Evolutionary conservation across 2,329 filamentous ascomycete genomes (phyloP), one percentile per base, ranked within the genome.

Genomic region (Cryphonectria radicalis): DNA sequence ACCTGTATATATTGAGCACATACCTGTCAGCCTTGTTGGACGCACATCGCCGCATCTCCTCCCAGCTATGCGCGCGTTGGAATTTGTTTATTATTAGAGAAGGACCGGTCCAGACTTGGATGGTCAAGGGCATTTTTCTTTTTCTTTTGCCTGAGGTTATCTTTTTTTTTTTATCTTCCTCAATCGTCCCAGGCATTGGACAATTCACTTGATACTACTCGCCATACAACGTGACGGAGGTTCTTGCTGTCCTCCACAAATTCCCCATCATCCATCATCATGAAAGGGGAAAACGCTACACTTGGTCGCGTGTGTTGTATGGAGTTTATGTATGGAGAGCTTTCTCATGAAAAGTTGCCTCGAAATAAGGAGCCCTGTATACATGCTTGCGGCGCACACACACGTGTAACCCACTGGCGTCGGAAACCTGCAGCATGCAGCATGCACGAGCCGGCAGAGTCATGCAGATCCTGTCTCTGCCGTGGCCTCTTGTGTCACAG

Each of bases 1-100:
- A 97, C 79, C 93, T 97, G 80, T 73, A 76, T 74, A 71, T 66
- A 14, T 32, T 73, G 73, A 74, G 69, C 65, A 63, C 66, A 67
- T 22, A 68, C 14, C 46, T 63, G 50, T 63, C 67, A 63, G 67
- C 53, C 22, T 67, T 64, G 32, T 63, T 60, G 40, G 19, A 42
- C 53, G 35, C n/a, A 32, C 46, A 43, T 55, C 28, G 65, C 28
- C 2, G 40, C 11, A n/a, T 28, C 35, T 57, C 22, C 42, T 13
- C 37, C 0, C 17, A 40, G 46, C 32, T 6, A 63, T 63, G 69
- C 22, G 13, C 57, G 55, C 53, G 59, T 46, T 55, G 28, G 19
- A 32, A n/a, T 32, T 46, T 8, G n/a, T 28, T 70, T 64, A 50
- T 50, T 25, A 65, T n/a, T 64, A 42, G 62, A 63, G 6, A 14